Evolutionary conservation across 2,329 filamentous ascomycete species (phyloP), one percentile per base, ranked within the genome.

Genomic region (Colletotrichum tropicale): DNA sequence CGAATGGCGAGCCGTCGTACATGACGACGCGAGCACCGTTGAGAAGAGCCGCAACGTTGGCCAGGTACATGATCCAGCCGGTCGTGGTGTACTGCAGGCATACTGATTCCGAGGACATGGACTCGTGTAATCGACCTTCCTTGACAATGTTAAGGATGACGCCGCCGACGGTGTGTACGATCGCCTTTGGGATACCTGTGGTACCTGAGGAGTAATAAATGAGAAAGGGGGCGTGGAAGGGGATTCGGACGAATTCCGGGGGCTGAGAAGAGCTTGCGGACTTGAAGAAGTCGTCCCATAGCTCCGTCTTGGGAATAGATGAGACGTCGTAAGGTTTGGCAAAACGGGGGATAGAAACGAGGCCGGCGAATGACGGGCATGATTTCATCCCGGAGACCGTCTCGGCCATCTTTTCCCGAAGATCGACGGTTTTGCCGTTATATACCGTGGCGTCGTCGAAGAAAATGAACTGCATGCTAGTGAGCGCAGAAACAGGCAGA

Each of bases 41-140:
- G 2, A 93, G 79, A 9, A 96, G 86, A 6, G 88, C 86, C 24
- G 88, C 87, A 0, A 95, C 86, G 48, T 89, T 90, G 4, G 88
- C 85, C 10, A 96, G 86, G 81, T 96, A 97, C 95, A 98, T 98
- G 84, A 98, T 97, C 95, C 95, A 98, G 0, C 94, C 94, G 0
- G 94, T 95, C 0, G 92, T 94, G 1, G 92, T 91, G 80, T 89
- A 91, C 82, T 92, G 89, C 73, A 92, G 78, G 1, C 83, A 81
- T 2, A 91, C 86, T 58, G 84, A 85, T n/a, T 84, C 80, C 0
- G 85, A 79, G 0, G 78, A 81, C 6, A 84, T 72, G 32, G 86
- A 84, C 64, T 89, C 86, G 80, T 91, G 89, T 30, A 91, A 82
- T 4, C 82, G 83, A 2, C 85, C 87, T 82, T 98, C 95, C 81